Evolutionary conservation across 495 filamentous ascomycete genomes (phyloP).

Genomic region (Xylaria sp.): DNA sequence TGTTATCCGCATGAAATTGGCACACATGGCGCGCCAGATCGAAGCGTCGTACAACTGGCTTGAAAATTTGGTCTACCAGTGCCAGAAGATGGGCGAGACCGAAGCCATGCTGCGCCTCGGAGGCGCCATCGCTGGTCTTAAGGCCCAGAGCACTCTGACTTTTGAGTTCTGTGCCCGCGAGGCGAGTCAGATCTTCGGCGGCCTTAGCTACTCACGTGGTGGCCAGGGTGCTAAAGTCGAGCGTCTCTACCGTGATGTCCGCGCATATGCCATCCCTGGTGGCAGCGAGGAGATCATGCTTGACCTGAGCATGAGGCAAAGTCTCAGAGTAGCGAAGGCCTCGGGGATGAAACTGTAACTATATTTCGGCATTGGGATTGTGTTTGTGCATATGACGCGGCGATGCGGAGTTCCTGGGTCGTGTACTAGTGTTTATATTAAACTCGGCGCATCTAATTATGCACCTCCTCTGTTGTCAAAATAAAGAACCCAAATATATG

Average conservation of each 20-base stretch:
- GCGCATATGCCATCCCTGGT: slow-evolving; percentile 96
- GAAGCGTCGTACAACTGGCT: slow-evolving; percentile 96
- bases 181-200: slow-evolving; percentile 96
- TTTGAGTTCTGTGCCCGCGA: slow-evolving; percentile 98
- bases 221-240: slow-evolving; percentile 97
- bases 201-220: slow-evolving; percentile 88
- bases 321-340: slow-evolving; percentile 84
- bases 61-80: slow-evolving; percentile 95
- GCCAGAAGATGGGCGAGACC: slow-evolving; percentile 87
- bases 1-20: slow-evolving; percentile 96
- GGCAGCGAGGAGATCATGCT: slow-evolving; percentile 99
- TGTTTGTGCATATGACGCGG: slow-evolving; percentile 11
- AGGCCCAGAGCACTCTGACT: slow-evolving; percentile 89
- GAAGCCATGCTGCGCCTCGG: slow-evolving; percentile 96
- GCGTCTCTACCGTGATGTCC: slow-evolving; percentile 93
- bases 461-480: not conserved
- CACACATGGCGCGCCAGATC: slow-evolving; percentile 97
- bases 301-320: slow-evolving; percentile 94
- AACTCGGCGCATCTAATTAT: not conserved
- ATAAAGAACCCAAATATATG: not conserved
- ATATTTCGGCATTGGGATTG: not conserved
- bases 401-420: not conserved
- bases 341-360: slow-evolving; percentile 93
- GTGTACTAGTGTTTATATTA: not conserved
- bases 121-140: slow-evolving; percentile 90